Percentiles rank a stretch among this genome's conserved stretches.
phyloP scores from a whole-genome alignment of 345 rosid species.

The Triadica sebifera region DNA sequence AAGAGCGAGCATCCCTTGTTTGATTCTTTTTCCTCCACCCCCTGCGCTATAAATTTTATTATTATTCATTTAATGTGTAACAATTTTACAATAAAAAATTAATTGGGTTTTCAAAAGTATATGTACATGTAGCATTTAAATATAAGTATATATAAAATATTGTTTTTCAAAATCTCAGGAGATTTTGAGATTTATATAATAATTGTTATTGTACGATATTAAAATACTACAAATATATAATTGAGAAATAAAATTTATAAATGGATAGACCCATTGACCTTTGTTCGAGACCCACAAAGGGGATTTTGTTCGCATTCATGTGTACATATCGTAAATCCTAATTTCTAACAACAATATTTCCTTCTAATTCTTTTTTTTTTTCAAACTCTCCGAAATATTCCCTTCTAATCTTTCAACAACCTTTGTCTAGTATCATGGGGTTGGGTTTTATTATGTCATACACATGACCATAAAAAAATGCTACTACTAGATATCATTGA shows the following conservation, averaged over 20 bases:
- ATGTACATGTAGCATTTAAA: conserved; percentile 6
- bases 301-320: conserved; percentile 48
- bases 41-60: conserved; percentile 10
- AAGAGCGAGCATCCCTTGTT: conserved; percentile 26
- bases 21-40: conserved; percentile 47
- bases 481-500: conserved; percentile 6
- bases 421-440: conserved; percentile 23
- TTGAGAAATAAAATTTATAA: too few relatives aligned
- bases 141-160: too few relatives aligned
- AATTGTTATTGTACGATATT: not conserved
- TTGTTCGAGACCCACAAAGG: conserved; percentile 35
- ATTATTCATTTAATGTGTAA: too few relatives aligned
- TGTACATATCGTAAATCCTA: conserved; percentile 43
- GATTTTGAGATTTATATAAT: not conserved
- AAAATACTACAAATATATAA: not conserved
- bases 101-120: conserved; percentile 6
- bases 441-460: conserved; percentile 35
- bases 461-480: conserved; percentile 36
- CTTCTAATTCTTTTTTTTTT: conserved; percentile 56
- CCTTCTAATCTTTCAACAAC: conserved; percentile 37
- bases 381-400: conserved; percentile 68
- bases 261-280: conserved; percentile 33
- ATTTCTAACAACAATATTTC: conserved; percentile 33
- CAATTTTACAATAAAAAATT: too few relatives aligned
- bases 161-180: not conserved